These are phyloP conservation scores for Bimuria novae-zelandiae DNA, from an alignment of 2,329 filamentous ascomycete genomes.

Conservation along the genomic window DNA sequence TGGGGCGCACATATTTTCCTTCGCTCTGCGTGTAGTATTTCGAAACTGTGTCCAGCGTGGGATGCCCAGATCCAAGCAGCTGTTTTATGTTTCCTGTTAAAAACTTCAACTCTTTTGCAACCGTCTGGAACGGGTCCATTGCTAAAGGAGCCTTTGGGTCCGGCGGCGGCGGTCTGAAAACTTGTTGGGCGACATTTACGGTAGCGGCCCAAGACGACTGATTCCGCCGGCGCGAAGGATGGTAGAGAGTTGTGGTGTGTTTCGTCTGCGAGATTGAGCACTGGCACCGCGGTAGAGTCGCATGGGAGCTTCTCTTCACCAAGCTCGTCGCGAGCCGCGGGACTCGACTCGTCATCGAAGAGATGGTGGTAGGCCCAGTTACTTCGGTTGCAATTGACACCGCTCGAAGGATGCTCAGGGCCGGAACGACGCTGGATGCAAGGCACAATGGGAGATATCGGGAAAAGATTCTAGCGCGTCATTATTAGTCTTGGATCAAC, in stretches of 20 bases:
- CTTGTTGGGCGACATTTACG: slow-evolving; percentile 68
- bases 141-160: slow-evolving; percentile 69
- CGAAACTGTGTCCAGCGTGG: slow-evolving; percentile 88
- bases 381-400: slow-evolving; percentile 31
- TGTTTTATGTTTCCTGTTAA: slow-evolving; percentile 91
- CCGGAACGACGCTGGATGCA: slow-evolving; percentile 8
- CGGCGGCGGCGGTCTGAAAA: slow-evolving; percentile 66
- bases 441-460: slow-evolving; percentile 14
- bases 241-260: slow-evolving; percentile 34
- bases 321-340: slow-evolving; percentile 43
- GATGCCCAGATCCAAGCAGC: slow-evolving; percentile 91
- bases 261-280: slow-evolving; percentile 18
- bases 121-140: slow-evolving; percentile 84
- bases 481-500: not conserved
- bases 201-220: slow-evolving; percentile 77
- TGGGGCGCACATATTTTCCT: slow-evolving; percentile 93
- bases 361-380: slow-evolving; percentile 6
- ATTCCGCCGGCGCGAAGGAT: slow-evolving; percentile 51
- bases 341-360: slow-evolving; percentile 41
- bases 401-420: slow-evolving; percentile 16
- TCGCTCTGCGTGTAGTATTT: slow-evolving; percentile 98
- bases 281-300: slow-evolving; percentile 30
- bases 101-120: slow-evolving; percentile 96
- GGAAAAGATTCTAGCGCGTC: slow-evolving; percentile 22
- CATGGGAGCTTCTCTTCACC: slow-evolving; percentile 24